Base-by-base conservation (phyloP, 805 yeast species). In the Candida chauliodis region DNA sequence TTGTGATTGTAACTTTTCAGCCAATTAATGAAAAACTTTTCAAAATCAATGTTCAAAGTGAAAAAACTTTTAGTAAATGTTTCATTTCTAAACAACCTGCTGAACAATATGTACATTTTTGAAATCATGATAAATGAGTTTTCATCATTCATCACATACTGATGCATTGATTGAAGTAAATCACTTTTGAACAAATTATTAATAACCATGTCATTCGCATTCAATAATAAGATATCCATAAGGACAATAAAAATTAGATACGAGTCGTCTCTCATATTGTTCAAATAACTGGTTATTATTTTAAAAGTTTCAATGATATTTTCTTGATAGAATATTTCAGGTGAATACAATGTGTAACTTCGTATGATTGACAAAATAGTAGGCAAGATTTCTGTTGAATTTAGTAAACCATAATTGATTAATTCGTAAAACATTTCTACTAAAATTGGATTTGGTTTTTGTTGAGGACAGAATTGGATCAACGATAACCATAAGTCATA, bases 401-500 rank as follows among this genome's bases (percentile, higher is more conserved):
- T 75, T 44, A 77, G 61, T 28, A 91, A 66, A 1, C 84, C 86
- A 39, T 71, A 66, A 8, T 78, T 66, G 21, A 82, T 58, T 45
- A 76, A 60, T 7, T 75, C 76, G 11, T 23, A 9, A 45, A 83
- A 71, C 13, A 74, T 49, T 13, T 63, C 62, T 3, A 69, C 39
- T 19, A 84, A 56, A 25, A 64, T 66, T 10, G 59, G 55, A 21
- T 59, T 60, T 26, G 28, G 18, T 4, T 70, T 63, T 3, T 30
- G 30, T 10, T 32, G 34, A 1, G 91, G 85, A 37, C 75, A 74
- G 44, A 79, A 78, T 45, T 78, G 84, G 36, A 88, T 55, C 2
- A 84, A 56, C 1, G 81, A 69, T n/a, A 75, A 66, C 95, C 96
- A 88, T 29, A 90, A 65, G 40, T 87, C 95, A 52, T 76, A 79